A percentile compares a stretch with the other conserved stretches of the same genome.
These are phyloP conservation scores for Phaeosphaeria sp. DNA, from an alignment of 2,329 filamentous ascomycete species.

Conservation along the genomic window DNA sequence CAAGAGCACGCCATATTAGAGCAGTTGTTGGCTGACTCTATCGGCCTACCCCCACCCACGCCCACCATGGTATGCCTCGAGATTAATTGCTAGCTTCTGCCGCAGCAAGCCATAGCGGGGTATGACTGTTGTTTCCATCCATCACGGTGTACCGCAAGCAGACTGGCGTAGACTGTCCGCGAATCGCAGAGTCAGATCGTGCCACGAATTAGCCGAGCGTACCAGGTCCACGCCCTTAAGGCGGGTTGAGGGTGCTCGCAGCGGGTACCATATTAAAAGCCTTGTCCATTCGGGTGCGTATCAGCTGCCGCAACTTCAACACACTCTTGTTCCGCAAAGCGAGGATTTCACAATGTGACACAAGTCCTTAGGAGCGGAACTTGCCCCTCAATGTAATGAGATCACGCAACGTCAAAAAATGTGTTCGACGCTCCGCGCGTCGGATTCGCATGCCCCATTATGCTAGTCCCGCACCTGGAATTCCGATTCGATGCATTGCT, in stretches of 20 bases:
- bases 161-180: conserved; percentile 15
- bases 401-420: conserved; percentile 20
- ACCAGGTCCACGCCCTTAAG: conserved; percentile 33
- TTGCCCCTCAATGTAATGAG: conserved; percentile 29
- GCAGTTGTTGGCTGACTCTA: conserved; percentile 30
- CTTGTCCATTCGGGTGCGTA: conserved; percentile 28
- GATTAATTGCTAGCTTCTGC: conserved; percentile 21
- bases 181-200: conserved; percentile 27
- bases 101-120: conserved; percentile 9
- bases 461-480: conserved; percentile 18
- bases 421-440: conserved; percentile 26
- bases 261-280: conserved; percentile 21
- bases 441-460: conserved; percentile 16
- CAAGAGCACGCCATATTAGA: conserved; percentile 46
- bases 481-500: conserved; percentile 20
- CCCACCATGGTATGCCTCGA: conserved; percentile 26
- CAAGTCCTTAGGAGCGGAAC: conserved; percentile 2
- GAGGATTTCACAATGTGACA: conserved; percentile 26
- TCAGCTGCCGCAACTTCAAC: conserved; percentile 20
- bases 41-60: conserved; percentile 21
- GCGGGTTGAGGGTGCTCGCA: conserved; percentile 19
- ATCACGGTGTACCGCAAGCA: conserved; percentile 31
- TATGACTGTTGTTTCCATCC: conserved; percentile 16
- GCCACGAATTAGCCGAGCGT: conserved; percentile 18
- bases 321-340: conserved; percentile 24